Conservation (phyloP, 2,329 filamentous ascomycete species). For the Phialocephala subalpina region DNA sequence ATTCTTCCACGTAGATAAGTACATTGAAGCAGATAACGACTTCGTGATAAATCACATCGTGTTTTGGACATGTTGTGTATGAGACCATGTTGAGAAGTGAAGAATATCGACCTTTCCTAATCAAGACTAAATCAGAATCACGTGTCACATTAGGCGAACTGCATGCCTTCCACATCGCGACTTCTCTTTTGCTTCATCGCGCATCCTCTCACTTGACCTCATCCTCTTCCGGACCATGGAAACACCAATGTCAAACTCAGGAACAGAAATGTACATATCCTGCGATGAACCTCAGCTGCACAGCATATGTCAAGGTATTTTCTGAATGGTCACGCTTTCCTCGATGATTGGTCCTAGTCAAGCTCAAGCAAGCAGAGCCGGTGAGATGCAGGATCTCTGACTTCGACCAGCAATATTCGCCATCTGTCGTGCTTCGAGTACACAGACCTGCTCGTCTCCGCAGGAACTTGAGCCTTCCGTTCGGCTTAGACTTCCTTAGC, state of each 20-base stretch:
- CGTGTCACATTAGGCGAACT: neutral
- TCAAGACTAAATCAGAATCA: neutral
- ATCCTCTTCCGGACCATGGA: neutral
- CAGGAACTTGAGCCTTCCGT: conserved; percentile 10
- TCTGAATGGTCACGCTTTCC: neutral
- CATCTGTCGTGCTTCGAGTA: conserved; percentile 9
- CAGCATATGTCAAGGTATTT: neutral
- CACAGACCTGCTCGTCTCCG: conserved; percentile 16
- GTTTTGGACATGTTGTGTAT: neutral
- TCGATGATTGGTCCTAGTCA: neutral
- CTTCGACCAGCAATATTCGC: neutral
- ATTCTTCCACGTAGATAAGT: neutral
- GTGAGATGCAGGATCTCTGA: conserved; percentile 4
- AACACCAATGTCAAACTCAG: neutral
- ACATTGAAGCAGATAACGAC: neutral
- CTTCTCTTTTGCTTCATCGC: no score
- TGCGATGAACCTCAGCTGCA: neutral
- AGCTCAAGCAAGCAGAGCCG: neutral
- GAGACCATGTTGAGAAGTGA: neutral
- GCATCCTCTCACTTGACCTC: neutral
- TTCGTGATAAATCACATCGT: neutral
- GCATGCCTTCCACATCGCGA: no score
- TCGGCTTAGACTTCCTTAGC: conserved; percentile 17
- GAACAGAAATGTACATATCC: neutral
- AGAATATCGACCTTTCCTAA: no score